Evolutionary conservation across 257 asterid species (phyloP).

Genomic region (Phtheirospermum japonicum): DNA sequence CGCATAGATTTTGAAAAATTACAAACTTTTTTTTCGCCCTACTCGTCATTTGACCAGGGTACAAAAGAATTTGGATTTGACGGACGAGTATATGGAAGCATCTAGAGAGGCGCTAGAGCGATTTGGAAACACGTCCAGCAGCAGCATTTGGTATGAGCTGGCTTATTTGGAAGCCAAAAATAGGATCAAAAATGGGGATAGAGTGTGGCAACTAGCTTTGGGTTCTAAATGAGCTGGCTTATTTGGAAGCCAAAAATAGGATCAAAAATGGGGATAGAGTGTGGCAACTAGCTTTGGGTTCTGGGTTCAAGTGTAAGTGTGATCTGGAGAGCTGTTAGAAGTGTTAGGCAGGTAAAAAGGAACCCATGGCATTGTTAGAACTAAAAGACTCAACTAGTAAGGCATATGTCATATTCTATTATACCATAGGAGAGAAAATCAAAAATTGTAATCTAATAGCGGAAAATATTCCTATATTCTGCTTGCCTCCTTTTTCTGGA

Average conservation of each 20-base stretch:
- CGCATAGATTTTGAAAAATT: no score
- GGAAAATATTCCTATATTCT: no score
- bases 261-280: no score
- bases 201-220: slow-evolving; percentile 68
- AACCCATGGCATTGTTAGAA: slow-evolving; percentile 42
- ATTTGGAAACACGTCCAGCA: slow-evolving; percentile 81
- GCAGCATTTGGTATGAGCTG: slow-evolving; percentile 74
- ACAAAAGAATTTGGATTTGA: slow-evolving; percentile 58
- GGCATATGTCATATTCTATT: background rate
- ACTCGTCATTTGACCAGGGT: no score
- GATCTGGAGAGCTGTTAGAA: slow-evolving; percentile 57
- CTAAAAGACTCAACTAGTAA: background rate
- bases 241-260: no score
- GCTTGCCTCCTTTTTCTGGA: no score
- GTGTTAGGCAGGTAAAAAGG: slow-evolving; percentile 28
- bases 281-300: no score
- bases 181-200: slow-evolving; percentile 51
- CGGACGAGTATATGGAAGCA: slow-evolving; percentile 71
- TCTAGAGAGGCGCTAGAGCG: slow-evolving; percentile 67
- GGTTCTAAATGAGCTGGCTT: no score
- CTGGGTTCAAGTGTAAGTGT: slow-evolving; percentile 76
- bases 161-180: slow-evolving; percentile 58
- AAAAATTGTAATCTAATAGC: no score
- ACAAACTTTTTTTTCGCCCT: no score
- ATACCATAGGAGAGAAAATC: slow-evolving; percentile 5